phyloP scores from a whole-genome alignment of 164 flowering plant genomes.

The Aristolochia contorta region DNA sequence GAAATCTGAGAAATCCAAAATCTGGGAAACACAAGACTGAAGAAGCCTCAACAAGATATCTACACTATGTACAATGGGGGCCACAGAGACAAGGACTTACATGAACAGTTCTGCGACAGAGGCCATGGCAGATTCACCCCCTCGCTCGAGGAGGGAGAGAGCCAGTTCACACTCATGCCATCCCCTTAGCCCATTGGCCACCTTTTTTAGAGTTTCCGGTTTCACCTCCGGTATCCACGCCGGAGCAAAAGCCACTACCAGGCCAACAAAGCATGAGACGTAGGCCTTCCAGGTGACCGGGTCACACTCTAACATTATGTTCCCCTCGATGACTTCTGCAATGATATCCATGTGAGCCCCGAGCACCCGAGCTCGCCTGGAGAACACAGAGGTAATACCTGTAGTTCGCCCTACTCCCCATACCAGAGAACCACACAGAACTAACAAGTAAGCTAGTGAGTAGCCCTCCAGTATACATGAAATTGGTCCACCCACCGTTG shows the following conservation, averaged over 20 bases:
- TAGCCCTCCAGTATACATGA: constrained; percentile 57
- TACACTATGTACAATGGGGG: not conserved
- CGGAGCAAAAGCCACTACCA: constrained; percentile 55
- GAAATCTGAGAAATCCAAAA: too few relatives aligned
- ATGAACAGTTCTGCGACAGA: constrained; percentile 47
- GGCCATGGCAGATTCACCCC: constrained; percentile 58
- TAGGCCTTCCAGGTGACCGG: constrained; percentile 76
- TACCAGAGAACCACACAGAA: constrained; percentile 45
- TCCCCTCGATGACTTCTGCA: constrained; percentile 65
- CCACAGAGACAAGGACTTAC: not conserved
- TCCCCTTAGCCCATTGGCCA: constrained; percentile 61
- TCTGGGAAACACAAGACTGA: too few relatives aligned
- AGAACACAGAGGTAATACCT: constrained; percentile 16
- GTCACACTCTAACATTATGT: constrained; percentile 62
- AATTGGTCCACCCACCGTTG: constrained; percentile 21
- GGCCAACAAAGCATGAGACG: constrained; percentile 55
- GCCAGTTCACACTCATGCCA: constrained; percentile 83
- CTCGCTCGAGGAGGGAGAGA: constrained; percentile 59
- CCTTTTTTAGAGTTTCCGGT: constrained; percentile 38
- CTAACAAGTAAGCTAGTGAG: constrained; percentile 57
- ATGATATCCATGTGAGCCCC: constrained; percentile 63
- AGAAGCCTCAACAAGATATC: not conserved
- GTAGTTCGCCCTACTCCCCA: constrained; percentile 45
- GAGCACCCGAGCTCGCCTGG: constrained; percentile 31
- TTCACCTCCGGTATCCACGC: constrained; percentile 61